Evolutionary conservation across 495 filamentous ascomycete genomes (phyloP).

Genomic region (Xylaria scruposa): DNA sequence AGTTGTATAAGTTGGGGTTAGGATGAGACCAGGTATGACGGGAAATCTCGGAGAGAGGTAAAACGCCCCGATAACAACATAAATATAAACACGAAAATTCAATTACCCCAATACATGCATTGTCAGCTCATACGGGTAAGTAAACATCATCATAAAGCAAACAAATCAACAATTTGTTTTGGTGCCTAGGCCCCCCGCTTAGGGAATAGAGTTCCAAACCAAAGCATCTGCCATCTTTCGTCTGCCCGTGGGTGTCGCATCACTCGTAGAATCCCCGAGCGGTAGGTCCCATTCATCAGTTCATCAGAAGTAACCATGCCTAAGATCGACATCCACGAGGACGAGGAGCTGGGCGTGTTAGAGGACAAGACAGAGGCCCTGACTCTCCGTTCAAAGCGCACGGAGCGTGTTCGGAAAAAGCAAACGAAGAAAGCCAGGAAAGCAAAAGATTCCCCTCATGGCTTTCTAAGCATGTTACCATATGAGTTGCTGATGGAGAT

Average conservation of each 20-base stretch:
- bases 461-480: slow-evolving; percentile 50
- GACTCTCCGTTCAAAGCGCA: slow-evolving; percentile 56
- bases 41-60: background rate
- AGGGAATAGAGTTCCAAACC: background rate
- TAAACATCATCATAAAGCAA: too few relatives aligned
- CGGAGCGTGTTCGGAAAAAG: slow-evolving; percentile 52
- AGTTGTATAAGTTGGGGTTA: background rate
- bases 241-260: background rate
- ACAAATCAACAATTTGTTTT: too few relatives aligned
- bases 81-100: background rate
- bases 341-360: slow-evolving; percentile 35
- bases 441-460: slow-evolving; percentile 18
- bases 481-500: slow-evolving; percentile 57
- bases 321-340: slow-evolving; percentile 29
- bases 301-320: slow-evolving; percentile 24
- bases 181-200: background rate
- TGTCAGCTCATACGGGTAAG: too few relatives aligned
- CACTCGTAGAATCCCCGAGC: background rate
- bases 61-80: background rate
- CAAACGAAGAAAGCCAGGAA: slow-evolving; percentile 45
- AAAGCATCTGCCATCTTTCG: background rate
- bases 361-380: slow-evolving; percentile 45
- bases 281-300: background rate
- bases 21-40: background rate
- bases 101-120: background rate